Evolutionary conservation across 441 rosid genomes (phyloP).

Genomic region (Adansonia grandidieri): DNA sequence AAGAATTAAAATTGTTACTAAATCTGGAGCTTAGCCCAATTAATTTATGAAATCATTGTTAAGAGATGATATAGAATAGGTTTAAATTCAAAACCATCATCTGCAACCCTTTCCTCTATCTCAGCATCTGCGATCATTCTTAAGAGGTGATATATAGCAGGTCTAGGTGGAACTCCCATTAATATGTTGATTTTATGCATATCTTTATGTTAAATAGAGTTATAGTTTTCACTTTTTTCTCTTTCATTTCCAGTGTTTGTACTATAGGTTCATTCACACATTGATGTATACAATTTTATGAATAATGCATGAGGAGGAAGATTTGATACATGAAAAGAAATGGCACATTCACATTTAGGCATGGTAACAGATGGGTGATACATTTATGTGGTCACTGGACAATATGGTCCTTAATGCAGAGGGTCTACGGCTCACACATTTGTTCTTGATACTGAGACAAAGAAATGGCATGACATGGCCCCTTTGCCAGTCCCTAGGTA

Average conservation of each 20-base stretch:
- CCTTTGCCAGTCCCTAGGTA: slow-evolving; percentile 91
- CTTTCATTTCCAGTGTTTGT: slow-evolving; percentile 22
- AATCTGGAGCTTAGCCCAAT: background rate
- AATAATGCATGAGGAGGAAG: slow-evolving; percentile 85
- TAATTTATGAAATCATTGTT: background rate
- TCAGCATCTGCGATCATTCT: too few species aligned
- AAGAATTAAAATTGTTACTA: background rate
- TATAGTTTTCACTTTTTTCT: slow-evolving; percentile 8
- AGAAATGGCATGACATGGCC: slow-evolving; percentile 68
- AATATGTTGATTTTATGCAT: background rate
- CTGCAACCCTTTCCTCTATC: background rate
- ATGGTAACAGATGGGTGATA: slow-evolving; percentile 95
- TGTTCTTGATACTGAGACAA: slow-evolving; percentile 81
- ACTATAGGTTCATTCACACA: slow-evolving; percentile 83
- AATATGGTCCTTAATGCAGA: slow-evolving; percentile 94
- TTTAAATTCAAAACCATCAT: too few species aligned
- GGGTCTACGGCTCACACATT: slow-evolving; percentile 85
- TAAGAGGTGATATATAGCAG: too few species aligned
- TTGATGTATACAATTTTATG: slow-evolving; percentile 82
- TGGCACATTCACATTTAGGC: slow-evolving; percentile 99
- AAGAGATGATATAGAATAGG: background rate
- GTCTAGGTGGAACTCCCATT: too few species aligned
- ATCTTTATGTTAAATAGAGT: slow-evolving; percentile 18
- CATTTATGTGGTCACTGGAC: slow-evolving; percentile 83
- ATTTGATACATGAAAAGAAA: slow-evolving; percentile 94